Conservation (phyloP, 2,329 filamentous ascomycete species). For the Trichoderma brevicompactum region DNA sequence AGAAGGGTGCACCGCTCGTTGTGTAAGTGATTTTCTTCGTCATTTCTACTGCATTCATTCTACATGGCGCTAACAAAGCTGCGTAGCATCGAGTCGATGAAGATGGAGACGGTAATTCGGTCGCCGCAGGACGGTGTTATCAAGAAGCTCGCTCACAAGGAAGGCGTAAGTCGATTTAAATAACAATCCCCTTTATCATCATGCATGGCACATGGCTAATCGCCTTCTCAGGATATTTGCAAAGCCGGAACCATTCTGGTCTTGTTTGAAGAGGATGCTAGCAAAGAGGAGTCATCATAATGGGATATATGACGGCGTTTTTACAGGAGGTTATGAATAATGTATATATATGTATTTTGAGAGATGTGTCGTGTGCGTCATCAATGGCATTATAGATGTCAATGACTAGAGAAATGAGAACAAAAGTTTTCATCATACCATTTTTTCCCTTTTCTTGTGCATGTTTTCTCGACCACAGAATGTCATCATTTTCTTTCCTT, state of each 20-base stretch:
- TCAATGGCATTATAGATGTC: slow-evolving; percentile 12
- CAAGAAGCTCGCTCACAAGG: slow-evolving; percentile 73
- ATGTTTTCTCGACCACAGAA: not conserved
- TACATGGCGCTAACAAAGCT: slow-evolving; percentile 39
- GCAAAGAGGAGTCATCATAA: slow-evolving; percentile 37
- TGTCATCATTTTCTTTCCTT: not conserved
- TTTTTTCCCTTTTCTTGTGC: not conserved
- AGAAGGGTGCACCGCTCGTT: slow-evolving; percentile 84
- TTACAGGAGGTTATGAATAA: slow-evolving; percentile 25
- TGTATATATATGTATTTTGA: slow-evolving; percentile 14
- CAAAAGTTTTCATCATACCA: not conserved
- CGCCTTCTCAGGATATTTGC: slow-evolving; percentile 66
- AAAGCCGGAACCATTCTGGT: slow-evolving; percentile 77
- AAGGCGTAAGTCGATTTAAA: slow-evolving; percentile 63
- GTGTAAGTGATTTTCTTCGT: slow-evolving; percentile 59
- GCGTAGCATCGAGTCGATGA: slow-evolving; percentile 78
- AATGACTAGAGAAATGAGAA: not conserved
- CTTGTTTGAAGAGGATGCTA: slow-evolving; percentile 64
- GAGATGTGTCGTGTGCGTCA: slow-evolving; percentile 2
- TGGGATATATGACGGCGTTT: slow-evolving; percentile 31
- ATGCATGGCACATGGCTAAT: not conserved
- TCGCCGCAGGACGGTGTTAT: slow-evolving; percentile 74
- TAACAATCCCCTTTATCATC: too few relatives aligned
- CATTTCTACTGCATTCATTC: slow-evolving; percentile 31
- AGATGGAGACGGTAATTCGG: slow-evolving; percentile 85